Evolutionary conservation across 306 rosid genomes (phyloP), one percentile per base, ranked within the genome.

Genomic region (Astragalus membranaceus): DNA sequence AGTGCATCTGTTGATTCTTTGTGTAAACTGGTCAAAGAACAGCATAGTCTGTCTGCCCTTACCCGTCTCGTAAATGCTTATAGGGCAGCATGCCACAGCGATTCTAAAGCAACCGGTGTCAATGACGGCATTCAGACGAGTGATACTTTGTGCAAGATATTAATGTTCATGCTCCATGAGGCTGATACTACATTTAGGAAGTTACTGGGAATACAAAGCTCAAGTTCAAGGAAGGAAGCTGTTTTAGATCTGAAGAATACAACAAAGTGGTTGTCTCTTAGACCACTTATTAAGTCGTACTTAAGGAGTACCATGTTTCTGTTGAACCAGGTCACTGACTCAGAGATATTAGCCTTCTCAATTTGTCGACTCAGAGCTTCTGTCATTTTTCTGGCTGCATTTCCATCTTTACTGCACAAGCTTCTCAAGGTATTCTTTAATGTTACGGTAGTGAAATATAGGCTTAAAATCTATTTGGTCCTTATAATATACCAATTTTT

Each of bases 51-150:
- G 32, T 62, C 96, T 55, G 84, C 89, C 64, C 79, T 87, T 64
- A 88, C 95, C 35, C 63, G 88, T 78, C 86, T 94, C 52, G 39
- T 87, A 55, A 94, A 94, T 81, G 91, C 87, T 75, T 94, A 88
- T 77, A 83, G 92, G 50, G 83, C 77, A 10, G 97, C 85, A 10
- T 87, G 96, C 82, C 95, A 75, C 85, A 83, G 73, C 70, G 88
- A 86, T 75, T 77, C 51, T 41, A 77, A 87, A 78, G 67, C 81
- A 53, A 72, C 71, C 17, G 59, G 66, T 67, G 79, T 39, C 51
- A 7, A 26, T 58, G 81, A 35, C 66, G 80, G 82, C 69, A 74
- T 83, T 83, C 91, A 82, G 69, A 83, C 65, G 67, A 73, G 89
- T 70, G 87, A 88, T 70, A 57, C 81, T 51, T 86, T 83, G 74